A percentile compares a stretch with the other conserved stretches of the same genome.
Conservation (phyloP, 2,329 filamentous ascomycete species). For the Claviceps humidiphila region DNA sequence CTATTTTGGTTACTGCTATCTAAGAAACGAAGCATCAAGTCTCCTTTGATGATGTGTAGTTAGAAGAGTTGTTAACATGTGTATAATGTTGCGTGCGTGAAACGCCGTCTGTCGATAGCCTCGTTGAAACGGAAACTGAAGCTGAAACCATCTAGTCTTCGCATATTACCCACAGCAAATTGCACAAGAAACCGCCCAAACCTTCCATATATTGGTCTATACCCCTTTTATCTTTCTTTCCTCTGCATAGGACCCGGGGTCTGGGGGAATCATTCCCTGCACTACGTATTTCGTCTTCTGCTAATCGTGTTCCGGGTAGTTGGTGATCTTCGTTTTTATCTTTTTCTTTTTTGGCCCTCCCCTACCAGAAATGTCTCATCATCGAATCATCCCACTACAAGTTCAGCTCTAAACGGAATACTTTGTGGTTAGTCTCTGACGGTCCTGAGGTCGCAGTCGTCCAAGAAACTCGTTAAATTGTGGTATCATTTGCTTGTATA, state of each 20-base stretch:
- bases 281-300: no score
- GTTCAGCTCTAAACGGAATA: slow-evolving; percentile 29
- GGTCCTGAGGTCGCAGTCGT: slow-evolving; percentile 36
- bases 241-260: background rate
- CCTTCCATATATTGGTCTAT: background rate
- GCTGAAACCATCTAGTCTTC: background rate
- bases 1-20: slow-evolving; percentile 5
- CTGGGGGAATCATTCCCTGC: background rate
- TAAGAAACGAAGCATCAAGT: slow-evolving; percentile 3
- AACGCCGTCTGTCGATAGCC: background rate
- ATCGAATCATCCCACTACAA: background rate
- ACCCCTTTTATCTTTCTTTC: background rate
- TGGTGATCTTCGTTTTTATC: background rate
- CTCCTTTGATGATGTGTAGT: slow-evolving; percentile 2
- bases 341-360: background rate
- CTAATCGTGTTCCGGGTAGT: background rate
- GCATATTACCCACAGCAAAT: slow-evolving; percentile 3
- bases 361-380: background rate
- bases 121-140: background rate
- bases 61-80: background rate
- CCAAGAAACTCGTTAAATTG: slow-evolving; percentile 42
- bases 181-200: background rate
- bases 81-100: background rate
- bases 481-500: slow-evolving; percentile 47
- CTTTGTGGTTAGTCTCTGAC: slow-evolving; percentile 32